These are phyloP conservation scores for Arthromyces matolae DNA, from an alignment of 768 basidiomycete genomes.

Conservation along the genomic window DNA sequence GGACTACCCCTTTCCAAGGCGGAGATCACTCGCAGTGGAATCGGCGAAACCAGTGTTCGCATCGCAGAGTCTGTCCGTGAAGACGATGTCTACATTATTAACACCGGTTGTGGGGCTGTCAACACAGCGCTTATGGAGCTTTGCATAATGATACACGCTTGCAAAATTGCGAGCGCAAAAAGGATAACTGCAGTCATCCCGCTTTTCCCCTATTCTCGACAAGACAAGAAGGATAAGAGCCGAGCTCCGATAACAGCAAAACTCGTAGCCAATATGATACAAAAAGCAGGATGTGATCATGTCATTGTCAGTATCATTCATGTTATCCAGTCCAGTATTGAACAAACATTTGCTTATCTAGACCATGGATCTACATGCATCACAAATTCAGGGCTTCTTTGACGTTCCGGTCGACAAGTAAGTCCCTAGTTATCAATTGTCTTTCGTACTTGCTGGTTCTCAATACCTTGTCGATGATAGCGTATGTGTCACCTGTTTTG, in stretches of 20 bases:
- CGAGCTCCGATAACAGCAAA: conserved; percentile 97
- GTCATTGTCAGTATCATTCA: conserved; percentile 70
- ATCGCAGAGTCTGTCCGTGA: conserved; percentile 95
- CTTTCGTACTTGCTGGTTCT: conserved; percentile 9
- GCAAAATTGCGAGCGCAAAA: conserved; percentile 98
- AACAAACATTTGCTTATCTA: conserved; percentile 25
- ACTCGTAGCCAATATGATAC: conserved; percentile 96
- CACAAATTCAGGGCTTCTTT: conserved; percentile 99
- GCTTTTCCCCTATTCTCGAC: conserved; percentile 93
- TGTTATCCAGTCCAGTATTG: conserved; percentile 8
- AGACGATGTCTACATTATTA: conserved; percentile 98
- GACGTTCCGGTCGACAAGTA: conserved; percentile 99
- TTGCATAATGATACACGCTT: conserved; percentile 98
- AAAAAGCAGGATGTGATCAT: conserved; percentile 91
- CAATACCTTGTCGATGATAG: conserved; percentile 23
- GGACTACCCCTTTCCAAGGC: conserved; percentile 86
- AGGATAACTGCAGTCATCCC: conserved; percentile 98
- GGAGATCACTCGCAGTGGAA: conserved; percentile 82
- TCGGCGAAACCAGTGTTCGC: conserved; percentile 88
- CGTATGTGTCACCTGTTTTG: conserved; percentile 37
- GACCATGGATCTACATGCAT: conserved; percentile 99
- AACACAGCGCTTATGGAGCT: conserved; percentile 97
- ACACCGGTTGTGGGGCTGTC: conserved; percentile 81
- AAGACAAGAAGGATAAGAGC: conserved; percentile 99
- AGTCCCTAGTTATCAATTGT: conserved; percentile 34